These are phyloP conservation scores for Tylopilus subfusipes DNA, from an alignment of 768 basidiomycete genomes.

Conservation along the genomic window DNA sequence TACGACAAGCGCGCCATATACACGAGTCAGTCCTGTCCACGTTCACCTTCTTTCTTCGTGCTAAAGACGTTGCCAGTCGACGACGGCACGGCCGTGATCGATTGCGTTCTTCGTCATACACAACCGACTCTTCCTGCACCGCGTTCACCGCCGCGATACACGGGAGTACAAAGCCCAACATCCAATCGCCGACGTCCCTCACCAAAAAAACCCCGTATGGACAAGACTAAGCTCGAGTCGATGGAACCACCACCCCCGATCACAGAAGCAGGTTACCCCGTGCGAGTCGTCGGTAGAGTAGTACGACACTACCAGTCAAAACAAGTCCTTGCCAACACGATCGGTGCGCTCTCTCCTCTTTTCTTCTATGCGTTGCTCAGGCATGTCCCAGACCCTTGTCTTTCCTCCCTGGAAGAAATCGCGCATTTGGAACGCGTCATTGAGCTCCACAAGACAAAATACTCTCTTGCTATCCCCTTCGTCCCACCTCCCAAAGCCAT, in stretches of 20 bases:
- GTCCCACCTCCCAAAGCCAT: constrained; percentile 31
- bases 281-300: constrained; percentile 48
- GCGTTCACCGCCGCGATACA: constrained; percentile 8
- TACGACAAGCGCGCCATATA: constrained; percentile 62
- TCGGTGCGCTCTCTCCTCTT: constrained; percentile 40
- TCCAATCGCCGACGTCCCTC: not conserved
- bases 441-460: constrained; percentile 50
- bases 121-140: constrained; percentile 24
- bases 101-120: constrained; percentile 51
- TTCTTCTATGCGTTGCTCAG: not conserved
- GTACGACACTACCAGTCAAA: constrained; percentile 38
- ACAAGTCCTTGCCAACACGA: constrained; percentile 44
- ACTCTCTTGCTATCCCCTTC: constrained; percentile 48
- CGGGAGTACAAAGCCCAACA: constrained; percentile 3
- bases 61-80: constrained; percentile 48
- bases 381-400: constrained; percentile 38
- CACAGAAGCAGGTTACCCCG: constrained; percentile 43
- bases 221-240: constrained; percentile 2
- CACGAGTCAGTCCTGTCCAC: constrained; percentile 37
- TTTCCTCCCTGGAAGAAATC: constrained; percentile 56
- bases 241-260: constrained; percentile 34
- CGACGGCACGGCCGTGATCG: constrained; percentile 71
- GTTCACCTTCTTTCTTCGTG: not conserved
- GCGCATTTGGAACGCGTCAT: constrained; percentile 52
- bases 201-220: constrained; percentile 16